Percentiles rank a stretch among this genome's conserved stretches.
Conservation (phyloP, 1,284 basidiomycete species). For the Ceraceosorus guamensis region DNA sequence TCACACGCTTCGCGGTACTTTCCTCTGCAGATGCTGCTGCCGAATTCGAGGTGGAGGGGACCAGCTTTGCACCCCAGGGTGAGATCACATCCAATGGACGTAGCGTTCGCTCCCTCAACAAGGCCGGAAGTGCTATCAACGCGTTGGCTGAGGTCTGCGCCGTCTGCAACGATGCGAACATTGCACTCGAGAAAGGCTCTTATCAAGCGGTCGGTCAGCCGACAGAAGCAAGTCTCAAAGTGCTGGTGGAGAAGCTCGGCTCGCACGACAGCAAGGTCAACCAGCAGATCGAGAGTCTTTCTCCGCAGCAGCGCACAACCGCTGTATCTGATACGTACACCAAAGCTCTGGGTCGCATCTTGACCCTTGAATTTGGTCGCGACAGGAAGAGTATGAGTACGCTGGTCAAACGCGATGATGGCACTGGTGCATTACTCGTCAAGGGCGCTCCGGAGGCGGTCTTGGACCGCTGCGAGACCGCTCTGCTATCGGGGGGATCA, state of each 20-base stretch:
- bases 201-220: conserved; percentile 90
- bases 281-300: conserved; percentile 57
- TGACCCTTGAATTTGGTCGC: conserved; percentile 94
- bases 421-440: conserved; percentile 60
- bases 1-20: conserved; percentile 32
- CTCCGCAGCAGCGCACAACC: conserved; percentile 62
- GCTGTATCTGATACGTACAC: conserved; percentile 72
- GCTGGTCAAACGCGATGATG: conserved; percentile 58
- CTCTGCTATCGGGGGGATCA: neutral
- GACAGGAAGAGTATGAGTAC: conserved; percentile 99
- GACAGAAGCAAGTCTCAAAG: conserved; percentile 57
- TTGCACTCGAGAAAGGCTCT: conserved; percentile 58
- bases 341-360: conserved; percentile 68
- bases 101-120: conserved; percentile 22
- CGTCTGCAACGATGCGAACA: conserved; percentile 44
- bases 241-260: conserved; percentile 74
- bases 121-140: conserved; percentile 32
- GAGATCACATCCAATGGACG: conserved; percentile 25
- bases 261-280: conserved; percentile 52
- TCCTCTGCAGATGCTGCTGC: conserved; percentile 7
- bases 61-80: conserved; percentile 37
- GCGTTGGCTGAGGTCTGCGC: conserved; percentile 41
- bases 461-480: conserved; percentile 72
- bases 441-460: conserved; percentile 96
- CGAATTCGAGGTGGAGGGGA: conserved; percentile 40